These are phyloP conservation scores for Chlamydomonas sp. DNA, from an alignment of 139 green algal species.

Conservation along the genomic window DNA sequence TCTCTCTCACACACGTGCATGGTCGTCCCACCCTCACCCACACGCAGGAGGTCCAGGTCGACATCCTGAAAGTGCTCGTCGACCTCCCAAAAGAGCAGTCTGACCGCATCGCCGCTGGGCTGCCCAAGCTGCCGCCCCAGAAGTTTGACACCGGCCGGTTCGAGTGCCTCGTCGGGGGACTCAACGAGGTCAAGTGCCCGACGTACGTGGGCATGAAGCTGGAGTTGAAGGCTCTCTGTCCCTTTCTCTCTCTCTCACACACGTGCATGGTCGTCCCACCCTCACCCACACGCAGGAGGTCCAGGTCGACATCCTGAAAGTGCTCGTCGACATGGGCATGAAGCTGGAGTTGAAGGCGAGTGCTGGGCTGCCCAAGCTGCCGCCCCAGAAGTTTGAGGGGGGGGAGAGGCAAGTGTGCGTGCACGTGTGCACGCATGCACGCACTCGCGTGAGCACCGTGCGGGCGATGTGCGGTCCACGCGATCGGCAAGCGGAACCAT, in stretches of 20 bases:
- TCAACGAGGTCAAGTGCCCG: constrained; percentile 18
- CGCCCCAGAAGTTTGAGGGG: not conserved
- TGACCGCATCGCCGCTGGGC: not conserved
- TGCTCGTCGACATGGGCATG: not conserved
- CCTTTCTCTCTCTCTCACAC: too few species aligned
- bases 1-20: too few species aligned
- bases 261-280: too few species aligned
- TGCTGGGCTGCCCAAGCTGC: not conserved
- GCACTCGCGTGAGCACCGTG: too few species aligned
- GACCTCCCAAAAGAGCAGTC: constrained; percentile 22
- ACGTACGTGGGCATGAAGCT: constrained; percentile 25
- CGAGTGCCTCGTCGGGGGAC: constrained; percentile 23
- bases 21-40: too few species aligned
- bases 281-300: too few species aligned
- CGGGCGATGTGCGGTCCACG: too few species aligned
- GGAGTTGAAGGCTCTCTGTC: constrained; percentile 17
- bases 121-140: not conserved
- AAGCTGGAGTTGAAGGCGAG: constrained; percentile 11
- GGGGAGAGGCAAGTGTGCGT: too few species aligned
- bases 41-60: too few species aligned
- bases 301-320: too few species aligned
- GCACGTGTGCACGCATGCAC: too few species aligned
- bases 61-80: constrained; percentile 34
- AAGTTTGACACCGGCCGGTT: constrained; percentile 21
- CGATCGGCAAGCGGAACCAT: too few species aligned